These are phyloP conservation scores for Anaeromyces robustus DNA, from an alignment of 192 early-diverging fungal genomes.

Conservation along the genomic window DNA sequence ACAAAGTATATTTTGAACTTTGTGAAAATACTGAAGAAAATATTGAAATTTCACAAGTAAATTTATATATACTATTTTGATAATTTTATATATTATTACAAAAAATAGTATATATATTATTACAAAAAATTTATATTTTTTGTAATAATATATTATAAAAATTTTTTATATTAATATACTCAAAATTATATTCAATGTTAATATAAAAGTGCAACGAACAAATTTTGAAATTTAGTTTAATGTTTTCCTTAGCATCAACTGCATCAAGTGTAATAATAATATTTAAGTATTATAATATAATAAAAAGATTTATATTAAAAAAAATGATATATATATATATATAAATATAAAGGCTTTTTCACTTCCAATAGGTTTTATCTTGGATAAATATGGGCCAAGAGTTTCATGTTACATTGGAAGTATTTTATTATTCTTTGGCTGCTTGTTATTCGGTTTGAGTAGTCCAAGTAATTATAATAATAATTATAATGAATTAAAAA, in stretches of 20 bases:
- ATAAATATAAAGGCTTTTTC: background rate
- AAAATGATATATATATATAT: too few species aligned
- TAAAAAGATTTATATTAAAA: too few species aligned
- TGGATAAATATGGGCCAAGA: background rate
- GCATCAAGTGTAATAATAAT: background rate
- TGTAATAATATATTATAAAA: too few species aligned
- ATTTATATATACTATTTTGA: background rate
- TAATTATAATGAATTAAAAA: too few species aligned
- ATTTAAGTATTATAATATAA: too few species aligned
- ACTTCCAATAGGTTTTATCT: background rate
- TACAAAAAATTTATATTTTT: too few species aligned
- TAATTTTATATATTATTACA: too few species aligned
- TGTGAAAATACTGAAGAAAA: background rate
- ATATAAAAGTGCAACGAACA: background rate
- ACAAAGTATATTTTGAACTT: background rate
- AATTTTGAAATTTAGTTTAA: background rate
- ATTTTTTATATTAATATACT: too few species aligned
- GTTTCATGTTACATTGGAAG: background rate
- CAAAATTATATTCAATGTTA: too few species aligned
- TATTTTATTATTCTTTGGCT: background rate
- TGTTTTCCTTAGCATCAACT: background rate
- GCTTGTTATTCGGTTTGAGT: background rate
- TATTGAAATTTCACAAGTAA: background rate
- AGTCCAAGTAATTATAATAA: background rate
- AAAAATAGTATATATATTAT: too few species aligned